These are phyloP conservation scores for Kwoniella heveanensis DNA, from an alignment of 768 basidiomycete genomes.

Conservation along the genomic window DNA sequence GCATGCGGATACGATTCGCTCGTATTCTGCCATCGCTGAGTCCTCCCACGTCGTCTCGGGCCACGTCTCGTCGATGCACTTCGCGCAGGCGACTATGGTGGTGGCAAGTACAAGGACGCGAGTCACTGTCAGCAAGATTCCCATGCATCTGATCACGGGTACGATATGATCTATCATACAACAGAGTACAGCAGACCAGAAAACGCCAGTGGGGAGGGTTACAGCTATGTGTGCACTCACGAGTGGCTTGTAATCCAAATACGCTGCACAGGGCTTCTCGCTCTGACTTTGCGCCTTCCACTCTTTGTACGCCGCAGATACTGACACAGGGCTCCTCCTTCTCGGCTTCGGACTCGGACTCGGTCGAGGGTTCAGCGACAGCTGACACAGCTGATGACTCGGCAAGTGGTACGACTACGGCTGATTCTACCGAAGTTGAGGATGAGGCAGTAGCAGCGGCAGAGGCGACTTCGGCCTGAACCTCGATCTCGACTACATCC, in stretches of 20 bases:
- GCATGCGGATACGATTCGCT: slow-evolving; percentile 39
- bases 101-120: not conserved
- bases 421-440: not conserved
- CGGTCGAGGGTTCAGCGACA: not conserved
- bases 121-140: no score
- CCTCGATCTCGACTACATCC: slow-evolving; percentile 3
- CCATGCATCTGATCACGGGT: no score
- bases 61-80: slow-evolving; percentile 49
- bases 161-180: no score
- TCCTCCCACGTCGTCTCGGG: slow-evolving; percentile 44
- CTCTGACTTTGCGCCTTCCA: slow-evolving; percentile 39
- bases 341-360: not conserved
- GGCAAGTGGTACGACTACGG: not conserved
- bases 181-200: no score
- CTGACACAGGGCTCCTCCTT: slow-evolving; percentile 24
- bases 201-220: no score
- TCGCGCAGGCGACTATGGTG: slow-evolving; percentile 41
- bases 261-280: slow-evolving; percentile 41
- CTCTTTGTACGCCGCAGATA: slow-evolving; percentile 28
- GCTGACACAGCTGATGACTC: not conserved
- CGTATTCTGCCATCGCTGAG: slow-evolving; percentile 48
- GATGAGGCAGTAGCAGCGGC: not conserved
- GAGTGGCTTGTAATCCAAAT: slow-evolving; percentile 36
- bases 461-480: slow-evolving; percentile 19
- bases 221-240: slow-evolving; percentile 30